Evolutionary conservation across 1,139 yeast species (phyloP).

Genomic region (Geotrichum phurueaensis): DNA sequence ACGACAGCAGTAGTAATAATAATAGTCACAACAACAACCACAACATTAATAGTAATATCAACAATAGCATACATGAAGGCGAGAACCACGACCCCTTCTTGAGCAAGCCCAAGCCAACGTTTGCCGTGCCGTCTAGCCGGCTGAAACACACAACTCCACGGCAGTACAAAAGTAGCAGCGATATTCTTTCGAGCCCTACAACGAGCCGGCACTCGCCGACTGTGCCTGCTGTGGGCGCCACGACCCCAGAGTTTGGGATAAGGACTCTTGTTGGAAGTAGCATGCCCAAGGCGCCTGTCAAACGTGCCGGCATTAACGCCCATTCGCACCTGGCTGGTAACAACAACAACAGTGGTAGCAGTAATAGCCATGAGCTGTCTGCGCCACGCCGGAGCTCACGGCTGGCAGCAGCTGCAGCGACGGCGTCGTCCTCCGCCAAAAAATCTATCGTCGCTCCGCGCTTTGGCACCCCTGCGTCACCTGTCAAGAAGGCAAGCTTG

Average conservation of each 20-base stretch:
- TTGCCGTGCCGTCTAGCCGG: background rate
- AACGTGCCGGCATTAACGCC: background rate
- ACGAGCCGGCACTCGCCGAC: background rate
- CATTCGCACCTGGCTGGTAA: background rate
- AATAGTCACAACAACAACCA: background rate
- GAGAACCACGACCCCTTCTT: background rate
- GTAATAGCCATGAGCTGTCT: background rate
- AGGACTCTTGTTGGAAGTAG: background rate
- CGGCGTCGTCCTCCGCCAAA: background rate
- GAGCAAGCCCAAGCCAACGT: background rate
- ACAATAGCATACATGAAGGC: background rate
- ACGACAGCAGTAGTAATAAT: conserved; percentile 1
- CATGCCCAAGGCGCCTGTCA: conserved; percentile 9
- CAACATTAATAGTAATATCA: background rate
- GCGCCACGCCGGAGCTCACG: conserved; percentile 12
- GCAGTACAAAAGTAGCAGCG: background rate
- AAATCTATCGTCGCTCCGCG: background rate
- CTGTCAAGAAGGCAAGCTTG: background rate
- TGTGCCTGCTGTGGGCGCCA: background rate
- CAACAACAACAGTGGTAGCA: background rate
- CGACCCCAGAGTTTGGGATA: background rate
- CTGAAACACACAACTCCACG: background rate
- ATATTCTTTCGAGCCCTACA: background rate
- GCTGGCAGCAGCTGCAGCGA: conserved; percentile 11
- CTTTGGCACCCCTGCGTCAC: background rate